These are phyloP conservation scores for Alternaria brassicicola DNA, from an alignment of 2,329 filamentous ascomycete species.

Conservation along the genomic window DNA sequence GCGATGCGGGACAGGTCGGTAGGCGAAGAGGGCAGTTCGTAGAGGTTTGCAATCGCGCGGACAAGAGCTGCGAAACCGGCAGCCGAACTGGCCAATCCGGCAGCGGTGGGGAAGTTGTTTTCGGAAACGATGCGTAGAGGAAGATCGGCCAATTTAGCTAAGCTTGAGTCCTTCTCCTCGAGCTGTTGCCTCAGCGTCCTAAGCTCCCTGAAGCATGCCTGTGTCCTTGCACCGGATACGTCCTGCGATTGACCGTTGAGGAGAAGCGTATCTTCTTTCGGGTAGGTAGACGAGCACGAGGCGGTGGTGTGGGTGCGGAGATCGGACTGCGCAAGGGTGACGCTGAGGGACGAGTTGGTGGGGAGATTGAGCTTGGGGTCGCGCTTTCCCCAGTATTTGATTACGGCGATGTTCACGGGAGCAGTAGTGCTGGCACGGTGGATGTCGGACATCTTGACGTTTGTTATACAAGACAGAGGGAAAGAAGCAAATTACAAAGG, in stretches of 20 bases:
- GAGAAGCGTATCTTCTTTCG: slow-evolving; percentile 71
- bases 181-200: slow-evolving; percentile 76
- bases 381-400: slow-evolving; percentile 99
- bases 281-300: slow-evolving; percentile 78
- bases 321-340: slow-evolving; percentile 92
- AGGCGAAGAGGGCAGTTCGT: slow-evolving; percentile 79
- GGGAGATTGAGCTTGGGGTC: slow-evolving; percentile 93
- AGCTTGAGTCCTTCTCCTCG: slow-evolving; percentile 71
- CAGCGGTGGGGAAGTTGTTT: slow-evolving; percentile 99
- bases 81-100: slow-evolving; percentile 74
- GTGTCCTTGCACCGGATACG: slow-evolving; percentile 85
- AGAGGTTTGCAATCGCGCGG: slow-evolving; percentile 88
- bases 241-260: slow-evolving; percentile 86
- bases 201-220: slow-evolving; percentile 89
- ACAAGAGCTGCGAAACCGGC: slow-evolving; percentile 72
- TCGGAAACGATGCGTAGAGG: slow-evolving; percentile 87
- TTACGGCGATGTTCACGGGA: slow-evolving; percentile 96
- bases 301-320: slow-evolving; percentile 96
- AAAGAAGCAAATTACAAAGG: neutral
- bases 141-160: slow-evolving; percentile 80
- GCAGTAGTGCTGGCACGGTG: slow-evolving; percentile 95
- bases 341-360: slow-evolving; percentile 96
- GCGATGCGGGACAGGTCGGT: slow-evolving; percentile 88
- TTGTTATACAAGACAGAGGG: neutral
- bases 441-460: slow-evolving; percentile 58